A percentile compares a stretch with the other conserved stretches of the same genome.
Conservation (phyloP, 306 rosid species). For the Ziziphus jujuba region DNA sequence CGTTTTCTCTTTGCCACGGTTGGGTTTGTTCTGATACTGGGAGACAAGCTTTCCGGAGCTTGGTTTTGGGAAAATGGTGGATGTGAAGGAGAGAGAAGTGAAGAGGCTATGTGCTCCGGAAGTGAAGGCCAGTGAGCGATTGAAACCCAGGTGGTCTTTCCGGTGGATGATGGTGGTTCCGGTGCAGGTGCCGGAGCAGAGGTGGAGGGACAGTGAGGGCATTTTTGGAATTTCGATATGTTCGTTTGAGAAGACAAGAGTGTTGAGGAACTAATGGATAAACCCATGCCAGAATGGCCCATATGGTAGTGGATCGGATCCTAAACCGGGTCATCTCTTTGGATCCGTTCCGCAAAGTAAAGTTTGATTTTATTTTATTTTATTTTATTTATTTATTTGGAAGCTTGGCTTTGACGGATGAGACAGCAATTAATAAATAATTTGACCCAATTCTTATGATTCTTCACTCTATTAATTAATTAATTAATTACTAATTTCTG, state of each 20-base stretch:
- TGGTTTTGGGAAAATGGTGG: constrained; percentile 30
- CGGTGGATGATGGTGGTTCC: constrained; percentile 22
- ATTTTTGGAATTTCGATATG: constrained; percentile 24
- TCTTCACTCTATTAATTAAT: no score
- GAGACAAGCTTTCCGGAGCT: constrained; percentile 34
- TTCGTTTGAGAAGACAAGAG: not conserved
- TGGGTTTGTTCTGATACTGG: constrained; percentile 41
- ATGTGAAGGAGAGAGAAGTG: constrained; percentile 30
- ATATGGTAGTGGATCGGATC: no score
- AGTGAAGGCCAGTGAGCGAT: constrained; percentile 32
- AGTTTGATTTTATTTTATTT: no score
- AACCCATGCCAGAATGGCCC: no score
- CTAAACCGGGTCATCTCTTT: no score
- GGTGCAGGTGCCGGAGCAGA: constrained; percentile 16
- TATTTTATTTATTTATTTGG: no score
- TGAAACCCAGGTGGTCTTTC: constrained; percentile 34
- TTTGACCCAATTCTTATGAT: no score
- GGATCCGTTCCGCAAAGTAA: no score
- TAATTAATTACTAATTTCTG: no score
- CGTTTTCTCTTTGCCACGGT: constrained; percentile 10
- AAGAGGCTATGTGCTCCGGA: constrained; percentile 30
- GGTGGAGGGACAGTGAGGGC: constrained; percentile 47
- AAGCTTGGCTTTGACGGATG: no score
- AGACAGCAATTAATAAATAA: no score
- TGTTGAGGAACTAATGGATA: no score